Base-by-base conservation (phyloP, 2,329 filamentous ascomycete genomes). In the Cladosporium sp. region DNA sequence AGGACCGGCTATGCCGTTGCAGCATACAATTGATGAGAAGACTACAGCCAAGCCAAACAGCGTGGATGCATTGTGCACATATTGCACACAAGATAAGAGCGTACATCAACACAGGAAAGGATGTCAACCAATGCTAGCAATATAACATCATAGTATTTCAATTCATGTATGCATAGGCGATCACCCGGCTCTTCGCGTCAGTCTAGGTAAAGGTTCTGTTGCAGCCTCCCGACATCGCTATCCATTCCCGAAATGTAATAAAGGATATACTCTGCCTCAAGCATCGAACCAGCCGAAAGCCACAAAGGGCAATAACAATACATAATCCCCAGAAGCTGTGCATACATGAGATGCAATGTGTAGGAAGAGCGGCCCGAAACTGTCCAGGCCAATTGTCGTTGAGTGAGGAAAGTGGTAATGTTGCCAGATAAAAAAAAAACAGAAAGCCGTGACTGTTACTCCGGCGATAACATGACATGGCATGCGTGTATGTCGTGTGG, bases 381-480 rank as follows among this genome's bases (percentile, higher is more conserved):
- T 30, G 43, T 30, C 25, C 20, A 45, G 25, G 22, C 14, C 42
- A 28, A 34, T 1, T 22, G 43, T 47, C 25, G 22, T 15, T 11
- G 43, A 47, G 43, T 9, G 25, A 30, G n/a, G 30, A 47, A 30
- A 47, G 42, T 3, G 25, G 25, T 28, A 43, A 9, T 43, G 25
- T 38, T 42, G 2, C 19, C 30, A 25, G 25, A 25, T 3, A 28
- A 37, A 12, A 19, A 9, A 22, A 19, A 15, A 9, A 36, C 11
- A 34, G 14, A 7, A 30, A 15, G 42, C 54, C 54, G 54, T 56
- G 15, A 47, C 54, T 56, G 54, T 56, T 15, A 20, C n/a, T 54
- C 51, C 51, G 51, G 51, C 38, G 36, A 52, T n/a, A 36, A 52
- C 37, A 22, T 52, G 50, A 28, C 17, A 19, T 42, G 28, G 3